Evolutionary conservation across 768 basidiomycete genomes (phyloP).

Genomic region (Gloeopeniophorella convolvens): DNA sequence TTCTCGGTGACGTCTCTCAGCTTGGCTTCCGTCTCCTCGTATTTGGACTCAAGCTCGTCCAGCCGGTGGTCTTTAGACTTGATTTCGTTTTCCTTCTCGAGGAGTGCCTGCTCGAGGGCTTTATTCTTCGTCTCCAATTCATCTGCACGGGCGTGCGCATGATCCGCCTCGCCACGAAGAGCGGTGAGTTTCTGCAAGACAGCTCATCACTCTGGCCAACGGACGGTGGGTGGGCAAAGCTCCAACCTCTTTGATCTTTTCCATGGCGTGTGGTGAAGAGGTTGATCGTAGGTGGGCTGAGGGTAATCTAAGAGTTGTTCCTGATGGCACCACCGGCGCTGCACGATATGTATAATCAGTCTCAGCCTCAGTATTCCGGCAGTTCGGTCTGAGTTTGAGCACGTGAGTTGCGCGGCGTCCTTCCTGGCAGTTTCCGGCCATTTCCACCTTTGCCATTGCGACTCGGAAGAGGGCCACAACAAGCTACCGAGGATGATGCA

Average conservation of each 20-base stretch:
- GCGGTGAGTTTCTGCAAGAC: constrained; percentile 6
- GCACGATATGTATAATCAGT: too few species aligned
- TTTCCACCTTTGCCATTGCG: too few species aligned
- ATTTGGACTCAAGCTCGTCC: background rate
- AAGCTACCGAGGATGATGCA: too few species aligned
- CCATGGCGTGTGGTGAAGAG: constrained; percentile 1
- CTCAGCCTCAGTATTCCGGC: too few species aligned
- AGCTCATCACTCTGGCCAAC: background rate
- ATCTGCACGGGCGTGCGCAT: constrained; percentile 4
- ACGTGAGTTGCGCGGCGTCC: too few species aligned
- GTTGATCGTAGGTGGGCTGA: background rate
- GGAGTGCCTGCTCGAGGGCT: constrained; percentile 11
- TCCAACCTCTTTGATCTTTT: constrained; percentile 12
- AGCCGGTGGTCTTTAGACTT: constrained; percentile 15
- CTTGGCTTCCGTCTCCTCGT: background rate
- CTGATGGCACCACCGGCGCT: too few species aligned
- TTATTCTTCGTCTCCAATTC: constrained; percentile 3
- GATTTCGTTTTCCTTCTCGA: constrained; percentile 14
- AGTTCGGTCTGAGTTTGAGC: too few species aligned
- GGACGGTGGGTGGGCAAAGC: too few species aligned
- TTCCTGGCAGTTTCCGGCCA: too few species aligned
- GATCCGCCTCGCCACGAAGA: constrained; percentile 12
- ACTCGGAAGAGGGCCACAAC: too few species aligned
- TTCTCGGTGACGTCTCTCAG: background rate
- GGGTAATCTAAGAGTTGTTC: constrained; percentile 4